Base-by-base conservation (phyloP, 495 filamentous ascomycete species). In the Paragyromitra xinjiangensis region DNA sequence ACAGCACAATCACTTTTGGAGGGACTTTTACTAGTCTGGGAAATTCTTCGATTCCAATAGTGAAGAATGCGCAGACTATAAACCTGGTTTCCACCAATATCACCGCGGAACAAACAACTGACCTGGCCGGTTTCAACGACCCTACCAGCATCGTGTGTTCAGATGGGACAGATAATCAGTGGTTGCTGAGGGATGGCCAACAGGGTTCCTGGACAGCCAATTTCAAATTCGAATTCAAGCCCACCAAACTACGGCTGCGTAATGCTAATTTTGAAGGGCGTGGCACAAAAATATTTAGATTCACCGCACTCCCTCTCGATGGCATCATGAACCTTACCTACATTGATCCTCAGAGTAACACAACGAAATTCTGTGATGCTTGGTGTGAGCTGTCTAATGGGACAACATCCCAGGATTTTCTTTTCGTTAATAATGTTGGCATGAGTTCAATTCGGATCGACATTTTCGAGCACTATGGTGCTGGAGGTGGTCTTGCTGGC, bases 251-350 rank as follows among this genome's bases (percentile, higher is more conserved):
- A 45, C 89, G 94, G 24, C 86, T 99, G 5, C 93, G 93, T 87
- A 99, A 99, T 84, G 96, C 96, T 9, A 91, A 93, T 75, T 86
- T 90, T 64, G 90, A 94, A 82, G 94, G 92, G 65, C 89, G 94
- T 69, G 95, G 95, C 39, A 98, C 95, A 7, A 90, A 92, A 83
- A 89, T 89, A 16, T 99, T 93, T 85, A 88, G 93, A 45, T 94
- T 93, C 81, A 92, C 92, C 39, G 90, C 92, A 22, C 84, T 94
- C 40, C 93, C 94, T 5, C 89, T 94, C 79, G 90, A 91, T 80
- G 96, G 96, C 42, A 97, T 98, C 82, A 93, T 98, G 92, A 98
- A 98, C 83, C 87, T 99, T 77, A 97, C 94, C 48, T 98, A 94
- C 77, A 91, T 88, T 58, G 93, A 97, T 81, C 89, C 92, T 0